Percentiles rank a stretch among this genome's conserved stretches.
Conservation (phyloP, 257 asterid species). For the Solanum dulcamara region DNA sequence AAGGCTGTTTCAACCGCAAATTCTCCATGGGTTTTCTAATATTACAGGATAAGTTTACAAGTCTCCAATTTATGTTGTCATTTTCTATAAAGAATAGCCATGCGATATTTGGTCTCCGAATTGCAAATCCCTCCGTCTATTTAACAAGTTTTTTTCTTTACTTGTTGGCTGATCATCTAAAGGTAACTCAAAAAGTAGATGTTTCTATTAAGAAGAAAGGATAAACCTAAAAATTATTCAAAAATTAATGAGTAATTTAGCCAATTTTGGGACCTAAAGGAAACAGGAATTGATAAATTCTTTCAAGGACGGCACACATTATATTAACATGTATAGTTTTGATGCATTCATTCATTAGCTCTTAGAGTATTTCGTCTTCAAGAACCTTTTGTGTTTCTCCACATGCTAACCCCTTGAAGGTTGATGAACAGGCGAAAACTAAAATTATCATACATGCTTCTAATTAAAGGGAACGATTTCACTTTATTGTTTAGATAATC, state of each 20-base stretch:
- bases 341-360: not conserved
- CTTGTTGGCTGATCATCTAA: not conserved
- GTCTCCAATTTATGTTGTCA: not conserved
- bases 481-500: not conserved
- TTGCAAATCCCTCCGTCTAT: not conserved
- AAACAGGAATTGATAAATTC: not conserved
- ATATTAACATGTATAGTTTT: not conserved
- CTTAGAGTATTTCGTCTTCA: not conserved
- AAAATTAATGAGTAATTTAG: not conserved
- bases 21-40: not conserved
- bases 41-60: not conserved
- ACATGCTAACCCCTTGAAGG: constrained; percentile 18
- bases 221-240: not conserved
- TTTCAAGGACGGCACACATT: not conserved
- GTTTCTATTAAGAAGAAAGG: not conserved
- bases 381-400: not conserved
- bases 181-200: not conserved
- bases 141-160: not conserved
- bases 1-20: not conserved
- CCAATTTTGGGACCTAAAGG: not conserved
- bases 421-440: constrained; percentile 8
- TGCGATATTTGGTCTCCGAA: not conserved
- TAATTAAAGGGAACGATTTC: not conserved
- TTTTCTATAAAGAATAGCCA: not conserved
- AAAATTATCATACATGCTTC: not conserved